A percentile compares a stretch with the other conserved stretches of the same genome.
Evolutionary conservation across 495 filamentous ascomycete genomes (phyloP).

Genomic region (Penicillium cataractarum): DNA sequence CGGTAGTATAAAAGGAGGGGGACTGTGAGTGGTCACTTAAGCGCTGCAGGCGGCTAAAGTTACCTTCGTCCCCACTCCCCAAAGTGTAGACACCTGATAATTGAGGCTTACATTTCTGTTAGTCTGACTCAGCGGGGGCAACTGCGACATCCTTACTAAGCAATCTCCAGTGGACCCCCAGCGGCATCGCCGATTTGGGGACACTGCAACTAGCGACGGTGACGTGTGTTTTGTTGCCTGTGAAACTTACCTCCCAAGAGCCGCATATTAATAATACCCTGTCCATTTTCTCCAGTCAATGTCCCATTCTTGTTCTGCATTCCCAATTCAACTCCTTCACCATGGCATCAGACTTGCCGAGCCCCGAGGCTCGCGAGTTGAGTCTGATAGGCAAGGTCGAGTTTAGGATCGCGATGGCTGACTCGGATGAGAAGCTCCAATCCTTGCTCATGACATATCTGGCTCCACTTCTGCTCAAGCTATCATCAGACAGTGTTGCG

Average conservation of each 20-base stretch:
- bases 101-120: background rate
- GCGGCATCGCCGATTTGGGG: background rate
- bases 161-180: background rate
- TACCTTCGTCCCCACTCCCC: background rate
- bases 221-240: slow-evolving; percentile 31
- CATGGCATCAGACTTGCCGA: slow-evolving; percentile 47
- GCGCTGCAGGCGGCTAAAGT: too few relatives aligned
- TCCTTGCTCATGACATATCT: slow-evolving; percentile 76
- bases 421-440: slow-evolving; percentile 81
- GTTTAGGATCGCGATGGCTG: slow-evolving; percentile 82
- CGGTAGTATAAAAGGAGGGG: too few relatives aligned
- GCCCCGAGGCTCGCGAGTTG: slow-evolving; percentile 75
- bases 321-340: slow-evolving; percentile 4
- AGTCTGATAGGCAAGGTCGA: slow-evolving; percentile 88
- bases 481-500: slow-evolving; percentile 73
- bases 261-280: slow-evolving; percentile 1
- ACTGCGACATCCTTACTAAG: too few relatives aligned
- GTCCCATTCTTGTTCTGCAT: background rate
- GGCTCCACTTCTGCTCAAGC: slow-evolving; percentile 80
- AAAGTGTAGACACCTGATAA: background rate
- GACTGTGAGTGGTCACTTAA: too few relatives aligned
- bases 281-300: slow-evolving; percentile 5
- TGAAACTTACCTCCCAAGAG: slow-evolving; percentile 9
- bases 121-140: too few relatives aligned
- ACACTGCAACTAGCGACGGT: slow-evolving; percentile 13